A percentile compares a stretch with the other conserved stretches of the same genome.
phyloP scores from a whole-genome alignment of 2,329 filamentous ascomycete species.

The Hyphodiscus sp. region DNA sequence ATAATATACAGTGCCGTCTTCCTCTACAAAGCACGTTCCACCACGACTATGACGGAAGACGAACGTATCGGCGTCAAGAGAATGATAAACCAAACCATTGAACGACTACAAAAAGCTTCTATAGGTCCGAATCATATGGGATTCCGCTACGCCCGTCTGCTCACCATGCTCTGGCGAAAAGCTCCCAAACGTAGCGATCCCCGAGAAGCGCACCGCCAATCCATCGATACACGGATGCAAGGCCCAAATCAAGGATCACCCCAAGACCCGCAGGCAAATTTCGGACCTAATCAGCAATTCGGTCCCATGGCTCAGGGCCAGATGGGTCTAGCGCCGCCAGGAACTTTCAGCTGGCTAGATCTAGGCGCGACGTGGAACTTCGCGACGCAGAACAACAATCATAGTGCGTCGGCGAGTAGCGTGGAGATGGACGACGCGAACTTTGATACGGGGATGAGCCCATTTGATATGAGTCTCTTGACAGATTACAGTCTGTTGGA shows the following conservation, averaged over 20 bases:
- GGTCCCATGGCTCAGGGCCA: background rate
- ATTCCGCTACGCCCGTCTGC: slow-evolving; percentile 52
- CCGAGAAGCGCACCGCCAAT: background rate
- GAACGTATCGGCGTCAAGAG: slow-evolving; percentile 43
- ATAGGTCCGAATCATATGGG: slow-evolving; percentile 53
- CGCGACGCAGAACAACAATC: slow-evolving; percentile 26
- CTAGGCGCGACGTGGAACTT: slow-evolving; percentile 27
- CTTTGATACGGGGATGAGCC: slow-evolving; percentile 13
- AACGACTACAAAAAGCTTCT: slow-evolving; percentile 52
- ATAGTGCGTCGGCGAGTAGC: slow-evolving; percentile 12
- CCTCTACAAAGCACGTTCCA: slow-evolving; percentile 55
- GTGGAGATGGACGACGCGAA: slow-evolving; percentile 15
- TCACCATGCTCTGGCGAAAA: slow-evolving; percentile 53
- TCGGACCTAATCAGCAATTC: background rate
- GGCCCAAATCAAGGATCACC: background rate
- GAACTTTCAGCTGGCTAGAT: slow-evolving; percentile 27
- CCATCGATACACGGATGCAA: background rate
- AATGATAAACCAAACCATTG: slow-evolving; percentile 51
- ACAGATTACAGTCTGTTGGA: slow-evolving; percentile 24
- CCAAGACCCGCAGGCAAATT: background rate
- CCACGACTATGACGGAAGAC: slow-evolving; percentile 26
- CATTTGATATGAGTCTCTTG: slow-evolving; percentile 16
- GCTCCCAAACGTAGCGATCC: slow-evolving; percentile 13
- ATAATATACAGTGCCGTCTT: slow-evolving; percentile 59
- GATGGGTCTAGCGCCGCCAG: background rate